These are phyloP conservation scores for Fusarium sororula DNA, from an alignment of 2,329 filamentous ascomycete genomes.

Conservation along the genomic window DNA sequence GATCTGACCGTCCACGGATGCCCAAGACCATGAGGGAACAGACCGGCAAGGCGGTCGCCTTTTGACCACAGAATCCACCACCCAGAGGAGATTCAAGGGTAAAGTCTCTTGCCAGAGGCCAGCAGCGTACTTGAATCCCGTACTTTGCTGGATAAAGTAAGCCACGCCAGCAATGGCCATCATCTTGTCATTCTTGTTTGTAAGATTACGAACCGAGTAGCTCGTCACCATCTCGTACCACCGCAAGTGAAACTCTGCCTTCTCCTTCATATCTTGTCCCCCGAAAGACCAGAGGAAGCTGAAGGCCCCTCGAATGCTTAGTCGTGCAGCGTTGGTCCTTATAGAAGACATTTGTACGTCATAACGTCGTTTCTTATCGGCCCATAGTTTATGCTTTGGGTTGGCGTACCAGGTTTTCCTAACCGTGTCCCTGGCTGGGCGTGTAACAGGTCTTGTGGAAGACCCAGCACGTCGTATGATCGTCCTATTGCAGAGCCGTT, in stretches of 20 bases:
- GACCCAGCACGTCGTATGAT: rapidly evolving
- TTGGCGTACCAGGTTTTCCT: rapidly evolving
- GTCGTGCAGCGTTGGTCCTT: background rate
- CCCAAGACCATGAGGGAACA: background rate
- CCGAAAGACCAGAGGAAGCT: background rate
- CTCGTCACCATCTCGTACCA: background rate
- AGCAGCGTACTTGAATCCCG: background rate
- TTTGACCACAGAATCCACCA: background rate
- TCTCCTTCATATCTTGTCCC: background rate
- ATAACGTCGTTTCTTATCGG: rapidly evolving
- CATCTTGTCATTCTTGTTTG: background rate
- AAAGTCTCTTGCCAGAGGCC: background rate
- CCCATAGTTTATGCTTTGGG: rapidly evolving
- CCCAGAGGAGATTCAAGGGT: background rate
- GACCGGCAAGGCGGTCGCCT: background rate
- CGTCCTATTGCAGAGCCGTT: background rate
- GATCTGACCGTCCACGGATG: background rate
- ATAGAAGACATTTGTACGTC: rapidly evolving
- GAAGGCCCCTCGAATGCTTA: rapidly evolving
- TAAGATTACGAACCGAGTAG: background rate
- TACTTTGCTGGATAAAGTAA: background rate
- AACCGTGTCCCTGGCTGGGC: rapidly evolving
- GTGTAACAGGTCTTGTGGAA: rapidly evolving
- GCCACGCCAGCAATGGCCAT: background rate
- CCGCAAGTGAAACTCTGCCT: background rate